Base-by-base conservation (phyloP, 2,329 filamentous ascomycete species). In the Xylaria sp. region DNA sequence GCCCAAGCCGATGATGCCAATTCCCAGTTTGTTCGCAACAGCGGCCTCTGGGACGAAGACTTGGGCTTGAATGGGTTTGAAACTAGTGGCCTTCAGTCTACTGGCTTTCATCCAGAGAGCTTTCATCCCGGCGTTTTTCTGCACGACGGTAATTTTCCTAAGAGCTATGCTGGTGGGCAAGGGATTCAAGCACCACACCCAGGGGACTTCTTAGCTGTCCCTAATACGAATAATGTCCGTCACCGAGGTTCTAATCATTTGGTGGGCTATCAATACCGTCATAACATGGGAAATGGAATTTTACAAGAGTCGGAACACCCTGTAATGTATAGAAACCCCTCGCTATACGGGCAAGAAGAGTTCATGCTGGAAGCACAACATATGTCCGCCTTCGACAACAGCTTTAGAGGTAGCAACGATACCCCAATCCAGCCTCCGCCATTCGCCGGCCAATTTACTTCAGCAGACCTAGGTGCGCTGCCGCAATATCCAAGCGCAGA, bases 111-210 rank as follows among this genome's bases (percentile, higher is more conserved):
- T 25, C 29, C 63, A 54, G 65, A 68, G 9, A 67, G 62, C 25
- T 60, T 75, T 8, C 60, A 72, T 12, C 57, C 51, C 9, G 63
- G 72, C 10, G 58, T 60, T 44, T 71, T 73, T 8, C 72, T 73
- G 21, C 72, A 75, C n/a, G 74, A 76, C 21, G 64, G 70, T 40
- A 44, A 47, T 5, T 73, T 70, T 47, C 21, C 71, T n/a, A 71
- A 74, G 48, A 73, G 69, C 51, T 73, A 71, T 59, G 12, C 65
- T 16, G 63, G 60, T 42, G 55, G 60, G 23, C 65, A 62, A 12
- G 60, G 40, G 42, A 29, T 66, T n/a, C 69, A 69, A 50, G 48
- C 58, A 29, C n/a, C 63, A 44, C 70, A 72, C 18, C 71, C 69
- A 5, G 68, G 55, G 18, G 48, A 55, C 21, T 60, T 61, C 65